Evolutionary conservation across 2,329 filamentous ascomycete species (phyloP).

Genomic region (Fusarium burgessii): DNA sequence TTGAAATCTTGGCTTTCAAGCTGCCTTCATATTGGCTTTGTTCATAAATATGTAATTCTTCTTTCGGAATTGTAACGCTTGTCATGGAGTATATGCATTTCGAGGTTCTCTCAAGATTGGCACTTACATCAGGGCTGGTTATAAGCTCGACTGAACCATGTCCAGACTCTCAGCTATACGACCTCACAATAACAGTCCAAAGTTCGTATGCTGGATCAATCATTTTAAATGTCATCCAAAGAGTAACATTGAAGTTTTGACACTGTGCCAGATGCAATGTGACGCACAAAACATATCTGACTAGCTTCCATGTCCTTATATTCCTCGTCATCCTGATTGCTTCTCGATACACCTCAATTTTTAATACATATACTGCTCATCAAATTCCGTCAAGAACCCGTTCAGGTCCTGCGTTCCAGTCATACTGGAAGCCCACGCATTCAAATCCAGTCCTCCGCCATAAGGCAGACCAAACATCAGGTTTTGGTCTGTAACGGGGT

Average conservation of each 20-base stretch:
- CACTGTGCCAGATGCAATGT: background rate
- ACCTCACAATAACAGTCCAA: too few relatives aligned
- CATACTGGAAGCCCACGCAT: slow-evolving; percentile 38
- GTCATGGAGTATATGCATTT: background rate
- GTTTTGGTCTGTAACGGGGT: slow-evolving; percentile 33
- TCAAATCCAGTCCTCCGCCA: slow-evolving; percentile 36
- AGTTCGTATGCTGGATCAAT: accelerated
- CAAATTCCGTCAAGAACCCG: slow-evolving; percentile 32
- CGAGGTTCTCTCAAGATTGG: too few relatives aligned
- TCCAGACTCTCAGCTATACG: too few relatives aligned
- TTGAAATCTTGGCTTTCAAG: background rate
- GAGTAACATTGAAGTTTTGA: accelerated
- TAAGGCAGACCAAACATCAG: slow-evolving; percentile 42
- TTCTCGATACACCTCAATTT: accelerated
- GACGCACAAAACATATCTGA: background rate
- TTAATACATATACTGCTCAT: slow-evolving; percentile 47
- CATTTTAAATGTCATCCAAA: background rate
- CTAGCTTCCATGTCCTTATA: background rate
- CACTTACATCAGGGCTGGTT: too few relatives aligned
- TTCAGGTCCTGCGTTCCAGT: slow-evolving; percentile 27
- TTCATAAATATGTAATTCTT: too few relatives aligned
- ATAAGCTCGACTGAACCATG: too few relatives aligned
- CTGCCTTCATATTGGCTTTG: too few relatives aligned
- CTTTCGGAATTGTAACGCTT: too few relatives aligned
- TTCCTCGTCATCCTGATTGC: background rate